A percentile compares a stretch with the other conserved stretches of the same genome.
Evolutionary conservation across 2,329 filamentous ascomycete genomes (phyloP).

Genomic region (Lasiodiplodia sp.): DNA sequence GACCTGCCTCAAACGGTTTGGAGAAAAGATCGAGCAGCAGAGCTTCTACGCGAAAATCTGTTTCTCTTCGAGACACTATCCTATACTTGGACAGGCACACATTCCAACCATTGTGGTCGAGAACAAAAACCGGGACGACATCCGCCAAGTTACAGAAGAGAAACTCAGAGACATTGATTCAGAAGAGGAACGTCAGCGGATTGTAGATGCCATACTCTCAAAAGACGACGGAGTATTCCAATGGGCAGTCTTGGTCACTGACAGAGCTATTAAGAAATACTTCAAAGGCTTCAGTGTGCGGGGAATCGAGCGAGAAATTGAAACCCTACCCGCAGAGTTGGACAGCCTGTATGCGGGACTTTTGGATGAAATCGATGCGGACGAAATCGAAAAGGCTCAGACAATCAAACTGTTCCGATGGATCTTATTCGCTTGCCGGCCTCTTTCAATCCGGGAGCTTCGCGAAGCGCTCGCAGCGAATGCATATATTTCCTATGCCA

Average conservation of each 20-base stretch:
- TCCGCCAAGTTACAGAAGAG: not conserved
- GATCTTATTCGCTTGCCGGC: not conserved
- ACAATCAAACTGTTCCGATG: slow-evolving; percentile 18
- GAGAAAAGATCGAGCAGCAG: not conserved
- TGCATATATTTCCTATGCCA: slow-evolving; percentile 26
- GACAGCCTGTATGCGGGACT: not conserved
- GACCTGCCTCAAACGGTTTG: not conserved
- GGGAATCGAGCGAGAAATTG: not conserved
- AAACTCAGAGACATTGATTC: not conserved
- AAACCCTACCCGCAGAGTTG: not conserved
- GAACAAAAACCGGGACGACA: not conserved
- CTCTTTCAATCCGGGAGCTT: slow-evolving; percentile 33
- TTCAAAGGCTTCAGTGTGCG: not conserved
- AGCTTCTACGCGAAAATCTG: not conserved
- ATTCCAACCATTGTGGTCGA: not conserved
- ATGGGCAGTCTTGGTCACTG: slow-evolving; percentile 3
- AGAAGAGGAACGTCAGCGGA: not conserved
- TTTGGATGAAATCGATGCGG: not conserved
- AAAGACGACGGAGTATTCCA: slow-evolving; percentile 1
- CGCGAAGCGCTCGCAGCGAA: slow-evolving; percentile 33
- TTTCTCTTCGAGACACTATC: slow-evolving; percentile 12
- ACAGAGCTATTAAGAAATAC: not conserved
- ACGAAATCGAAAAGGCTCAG: not conserved
- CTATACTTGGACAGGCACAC: not conserved
- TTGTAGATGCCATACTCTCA: not conserved